phyloP scores from a whole-genome alignment of 768 basidiomycete genomes.

The Tephrocybe rancida region DNA sequence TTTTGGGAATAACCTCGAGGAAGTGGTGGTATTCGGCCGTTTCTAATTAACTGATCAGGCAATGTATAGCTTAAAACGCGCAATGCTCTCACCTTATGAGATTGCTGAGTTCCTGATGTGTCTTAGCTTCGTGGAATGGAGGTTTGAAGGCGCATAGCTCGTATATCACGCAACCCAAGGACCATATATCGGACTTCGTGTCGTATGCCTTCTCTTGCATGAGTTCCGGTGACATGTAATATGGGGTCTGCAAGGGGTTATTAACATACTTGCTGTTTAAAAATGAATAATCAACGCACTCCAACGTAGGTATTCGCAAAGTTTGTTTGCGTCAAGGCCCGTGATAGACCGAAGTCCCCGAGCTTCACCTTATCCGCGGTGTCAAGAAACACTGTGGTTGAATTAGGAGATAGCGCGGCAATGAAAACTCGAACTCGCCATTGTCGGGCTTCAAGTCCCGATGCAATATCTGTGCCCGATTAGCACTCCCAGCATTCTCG shows the following conservation, averaged over 20 bases:
- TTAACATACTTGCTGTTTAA: neutral
- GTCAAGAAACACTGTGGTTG: constrained; percentile 82
- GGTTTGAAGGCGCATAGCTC: constrained; percentile 94
- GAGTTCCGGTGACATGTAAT: constrained; percentile 99
- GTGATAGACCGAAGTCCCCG: constrained; percentile 95
- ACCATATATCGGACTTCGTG: constrained; percentile 99
- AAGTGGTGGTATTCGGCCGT: constrained; percentile 89
- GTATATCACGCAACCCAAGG: constrained; percentile 93
- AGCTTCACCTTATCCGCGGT: constrained; percentile 86
- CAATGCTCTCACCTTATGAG: constrained; percentile 62
- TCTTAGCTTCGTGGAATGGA: constrained; percentile 92
- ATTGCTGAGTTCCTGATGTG: constrained; percentile 82
- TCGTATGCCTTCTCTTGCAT: constrained; percentile 98
- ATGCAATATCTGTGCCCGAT: constrained; percentile 82
- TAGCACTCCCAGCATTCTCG: constrained; percentile 48
- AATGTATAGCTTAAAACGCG: neutral
- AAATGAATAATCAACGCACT: constrained; percentile 47
- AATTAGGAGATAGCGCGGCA: neutral
- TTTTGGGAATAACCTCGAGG: constrained; percentile 82
- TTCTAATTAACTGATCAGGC: constrained; percentile 33
- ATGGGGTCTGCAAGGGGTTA: constrained; percentile 72
- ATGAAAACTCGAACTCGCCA: constrained; percentile 49
- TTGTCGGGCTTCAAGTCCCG: constrained; percentile 98
- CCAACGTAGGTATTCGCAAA: constrained; percentile 98
- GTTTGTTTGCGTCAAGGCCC: constrained; percentile 83